Conservation (phyloP, 75 land plant genomes). For the Selaginella moellendorffii region DNA sequence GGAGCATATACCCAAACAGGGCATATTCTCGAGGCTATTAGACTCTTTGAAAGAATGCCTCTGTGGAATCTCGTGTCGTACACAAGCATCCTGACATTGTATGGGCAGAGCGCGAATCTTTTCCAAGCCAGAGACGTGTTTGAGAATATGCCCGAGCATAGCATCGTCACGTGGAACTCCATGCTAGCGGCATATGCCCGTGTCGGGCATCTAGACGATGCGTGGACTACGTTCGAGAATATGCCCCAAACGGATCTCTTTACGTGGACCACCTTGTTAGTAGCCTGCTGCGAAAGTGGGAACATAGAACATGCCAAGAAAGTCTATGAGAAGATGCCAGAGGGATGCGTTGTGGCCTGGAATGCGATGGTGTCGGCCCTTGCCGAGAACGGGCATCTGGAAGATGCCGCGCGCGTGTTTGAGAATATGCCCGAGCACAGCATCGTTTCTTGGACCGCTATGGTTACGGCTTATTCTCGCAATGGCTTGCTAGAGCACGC, state of each 20-base stretch:
- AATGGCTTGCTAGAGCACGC: background rate
- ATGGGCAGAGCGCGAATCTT: background rate
- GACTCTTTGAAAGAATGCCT: background rate
- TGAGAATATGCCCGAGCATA: background rate
- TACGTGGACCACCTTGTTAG: background rate
- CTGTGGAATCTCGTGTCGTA: background rate
- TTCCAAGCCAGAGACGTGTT: background rate
- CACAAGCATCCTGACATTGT: background rate
- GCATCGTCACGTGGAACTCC: background rate
- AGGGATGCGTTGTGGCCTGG: background rate
- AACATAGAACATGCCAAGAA: background rate
- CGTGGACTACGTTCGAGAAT: background rate
- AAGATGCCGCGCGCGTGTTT: background rate
- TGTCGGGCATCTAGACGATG: background rate
- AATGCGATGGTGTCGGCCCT: background rate
- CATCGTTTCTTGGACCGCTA: background rate
- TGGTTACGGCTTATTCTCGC: background rate
- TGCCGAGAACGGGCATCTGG: background rate
- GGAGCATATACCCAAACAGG: background rate
- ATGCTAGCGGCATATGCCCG: background rate
- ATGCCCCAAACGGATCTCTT: constrained; percentile 5
- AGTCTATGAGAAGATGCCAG: background rate
- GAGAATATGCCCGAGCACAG: constrained; percentile 4
- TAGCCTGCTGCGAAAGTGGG: background rate
- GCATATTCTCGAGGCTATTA: background rate